Evolutionary conservation across 1,139 yeast species (phyloP), one percentile per base, ranked within the genome.

Genomic region (Saccharomycopsis crataegensis): DNA sequence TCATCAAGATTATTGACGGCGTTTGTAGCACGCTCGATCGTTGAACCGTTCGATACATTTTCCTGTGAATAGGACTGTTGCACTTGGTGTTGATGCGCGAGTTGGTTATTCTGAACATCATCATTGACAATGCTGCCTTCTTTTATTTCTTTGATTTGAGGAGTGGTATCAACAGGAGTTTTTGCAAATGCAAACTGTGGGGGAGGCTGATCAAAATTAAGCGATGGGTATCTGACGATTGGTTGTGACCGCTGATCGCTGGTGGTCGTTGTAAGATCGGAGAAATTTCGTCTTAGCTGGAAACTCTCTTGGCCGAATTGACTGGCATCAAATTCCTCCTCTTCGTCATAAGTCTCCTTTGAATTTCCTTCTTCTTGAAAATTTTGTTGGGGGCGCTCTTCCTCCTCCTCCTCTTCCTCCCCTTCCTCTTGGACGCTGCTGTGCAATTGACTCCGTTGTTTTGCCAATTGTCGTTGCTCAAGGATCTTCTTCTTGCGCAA

Each of bases 241-340:
- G 28, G 28, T 22, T 22, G 40, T 36, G n/a, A 11, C n/a, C 5
- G 40, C 5, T 42, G 12, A 6, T 16, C 16, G 44, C n/a, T 41
- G 12, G 44, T 22, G 12, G 44, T 28, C 6, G 52, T 49, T 8
- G 55, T 48, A 12, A 49, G 8, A 42, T 52, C 50, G 32, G 49
- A 43, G 17, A 49, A 43, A 16, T 38, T 40, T 12, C 52, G 33
- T 17, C 44, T 49, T 33, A 49, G 44, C 31, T 34, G 51, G 9
- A 43, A 37, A 32, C 48, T 52, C 8, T 43, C 45, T 31, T 34
- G 14, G 8, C 48, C 51, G 17, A 36, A 37, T 22, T 22, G 28
- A 22, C 28, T 22, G 28, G 28, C 28, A 22, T 22, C 28, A 22
- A 22, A 22, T 36, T 36, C 40, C n/a, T 36, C 11, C n/a, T 48